A percentile compares a stretch with the other conserved stretches of the same genome.
Evolutionary conservation across 1,284 basidiomycete genomes (phyloP).

Genomic region (Moesziomyces sp.): DNA sequence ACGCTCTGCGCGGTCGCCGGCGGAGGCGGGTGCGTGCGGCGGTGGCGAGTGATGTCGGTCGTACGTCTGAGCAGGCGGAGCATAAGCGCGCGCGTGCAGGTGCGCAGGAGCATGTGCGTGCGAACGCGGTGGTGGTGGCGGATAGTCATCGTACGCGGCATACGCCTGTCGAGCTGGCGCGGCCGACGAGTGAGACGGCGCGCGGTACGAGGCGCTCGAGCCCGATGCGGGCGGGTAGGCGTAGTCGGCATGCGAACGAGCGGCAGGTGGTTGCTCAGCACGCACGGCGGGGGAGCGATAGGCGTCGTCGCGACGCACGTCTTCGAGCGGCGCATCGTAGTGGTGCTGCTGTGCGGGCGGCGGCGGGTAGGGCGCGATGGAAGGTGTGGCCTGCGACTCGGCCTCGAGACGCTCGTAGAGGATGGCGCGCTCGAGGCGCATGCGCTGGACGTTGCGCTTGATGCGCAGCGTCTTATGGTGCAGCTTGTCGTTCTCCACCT

Average conservation of each 20-base stretch:
- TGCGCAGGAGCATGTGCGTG: constrained; percentile 16
- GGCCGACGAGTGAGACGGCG: constrained; percentile 1
- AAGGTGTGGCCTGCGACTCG: constrained; percentile 40
- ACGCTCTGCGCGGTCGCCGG: constrained; percentile 34
- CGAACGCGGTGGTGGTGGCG: constrained; percentile 25
- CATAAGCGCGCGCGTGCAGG: constrained; percentile 12
- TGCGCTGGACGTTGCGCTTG: constrained; percentile 85
- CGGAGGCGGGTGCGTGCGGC: constrained; percentile 17
- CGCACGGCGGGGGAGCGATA: constrained; percentile 4
- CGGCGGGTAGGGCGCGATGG: constrained; percentile 18
- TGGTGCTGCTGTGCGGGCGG: constrained; percentile 12
- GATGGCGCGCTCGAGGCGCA: constrained; percentile 84
- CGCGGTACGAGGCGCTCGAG: constrained; percentile 7
- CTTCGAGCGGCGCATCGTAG: constrained; percentile 13
- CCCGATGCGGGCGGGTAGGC: neutral
- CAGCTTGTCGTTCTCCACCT: constrained; percentile 88
- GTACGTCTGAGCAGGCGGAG: constrained; percentile 12
- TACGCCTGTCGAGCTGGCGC: constrained; percentile 13
- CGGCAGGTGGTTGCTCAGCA: neutral
- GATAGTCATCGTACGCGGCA: constrained; percentile 29
- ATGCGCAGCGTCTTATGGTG: constrained; percentile 82
- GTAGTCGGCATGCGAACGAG: constrained; percentile 5
- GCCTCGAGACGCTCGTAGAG: constrained; percentile 60
- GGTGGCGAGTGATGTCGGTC: constrained; percentile 36
- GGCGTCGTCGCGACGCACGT: constrained; percentile 9